Evolutionary conservation across 345 rosid genomes (phyloP), one percentile per base, ranked within the genome.

Genomic region (Dipteronia sinensis): DNA sequence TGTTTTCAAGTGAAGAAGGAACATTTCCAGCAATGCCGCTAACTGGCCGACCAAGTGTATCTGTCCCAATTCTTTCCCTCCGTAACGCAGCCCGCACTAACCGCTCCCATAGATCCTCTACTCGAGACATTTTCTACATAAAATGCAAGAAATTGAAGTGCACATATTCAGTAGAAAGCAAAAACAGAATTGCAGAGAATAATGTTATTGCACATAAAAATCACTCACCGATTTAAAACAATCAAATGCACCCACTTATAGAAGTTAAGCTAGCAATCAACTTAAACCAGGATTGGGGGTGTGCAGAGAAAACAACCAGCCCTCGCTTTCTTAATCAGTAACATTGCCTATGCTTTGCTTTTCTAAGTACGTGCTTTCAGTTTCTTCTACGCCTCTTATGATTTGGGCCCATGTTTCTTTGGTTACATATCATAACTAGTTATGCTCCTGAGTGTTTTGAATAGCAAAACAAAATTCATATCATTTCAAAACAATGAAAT

Each of bases 1-100:
- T 94, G 75, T 94, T 94, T 0, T 90, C 74, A 23, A 96, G 95
- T 2, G 99, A 94, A 7, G 99, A 93, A 6, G 99, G 99, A 61
- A 96, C 95, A 53, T 86, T 85, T 20, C 87, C 93, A 8, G 93
- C 94, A 83, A 95, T 88, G 67, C 94, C 97, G 55, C 88, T 84
- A 81, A 76, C 87, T 4, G 89, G 91, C 71, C 83, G 89, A 25
- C 85, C 89, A 78, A 78, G 74, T 15, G 83, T 77, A 82, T 73
- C 93, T 5, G 72, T 74, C 78, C 98, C 89, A 61, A 56, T 84
- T 82, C 90, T 88, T 20, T 96, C 99, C 77, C 92, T 87, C 79
- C 86, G 86, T 82, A 90, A 82, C 4, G 91, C 97, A 29, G 98
- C 98, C 58, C 91, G 85, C 0, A 96, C 99, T 42, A 96, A 83